Evolutionary conservation across 73 alveolate genomes (phyloP), one percentile per base, ranked within the genome.

Genomic region (Blepharisma japonicum): DNA sequence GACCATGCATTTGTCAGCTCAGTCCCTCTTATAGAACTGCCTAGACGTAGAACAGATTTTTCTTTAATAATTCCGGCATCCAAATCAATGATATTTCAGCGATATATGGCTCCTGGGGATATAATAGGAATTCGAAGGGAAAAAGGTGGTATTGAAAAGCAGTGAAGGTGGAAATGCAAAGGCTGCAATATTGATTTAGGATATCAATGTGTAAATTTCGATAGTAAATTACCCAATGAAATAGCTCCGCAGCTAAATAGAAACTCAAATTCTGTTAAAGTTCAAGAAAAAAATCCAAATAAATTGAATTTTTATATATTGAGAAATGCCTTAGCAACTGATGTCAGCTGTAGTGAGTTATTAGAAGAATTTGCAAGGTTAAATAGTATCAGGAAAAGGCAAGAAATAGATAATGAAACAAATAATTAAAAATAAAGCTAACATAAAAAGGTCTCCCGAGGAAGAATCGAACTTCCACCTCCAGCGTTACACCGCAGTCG

Each of bases 151-250:
- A 45, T 70, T 70, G 80, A 70, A 70, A 9, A 38, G 45, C 66
- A 70, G 27, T 70, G 80, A 80, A 47, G 32, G n/a, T 70, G 80
- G 80, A 45, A 45, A 9, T 70, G 80, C 27, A 25, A 25, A 14
- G 32, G 46, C 14, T 70, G 80, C 27, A 45, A 45, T 14, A 9
- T 70, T n/a, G 80, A 70, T 9, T 14, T 70, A n/a, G 80, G 71
- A 14, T 70, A 70, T 5, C 80, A 70, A 45, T 18, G 61, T 45
- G 23, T 9, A 18, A 72, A 72, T 39, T 25, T n/a, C 5, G 80
- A 70, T 39, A 14, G 20, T 2, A n/a, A 9, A 20, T 70, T 70
- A 4, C 46, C 61, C 14, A 45, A 70, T 39, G 80, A 70, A 70
- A 38, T 70, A 45, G 61, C 50, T n/a, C 47, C 38, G 5, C 42